phyloP scores from a whole-genome alignment of 2,329 filamentous ascomycete species.

The Lasiodiplodia sp. region DNA sequence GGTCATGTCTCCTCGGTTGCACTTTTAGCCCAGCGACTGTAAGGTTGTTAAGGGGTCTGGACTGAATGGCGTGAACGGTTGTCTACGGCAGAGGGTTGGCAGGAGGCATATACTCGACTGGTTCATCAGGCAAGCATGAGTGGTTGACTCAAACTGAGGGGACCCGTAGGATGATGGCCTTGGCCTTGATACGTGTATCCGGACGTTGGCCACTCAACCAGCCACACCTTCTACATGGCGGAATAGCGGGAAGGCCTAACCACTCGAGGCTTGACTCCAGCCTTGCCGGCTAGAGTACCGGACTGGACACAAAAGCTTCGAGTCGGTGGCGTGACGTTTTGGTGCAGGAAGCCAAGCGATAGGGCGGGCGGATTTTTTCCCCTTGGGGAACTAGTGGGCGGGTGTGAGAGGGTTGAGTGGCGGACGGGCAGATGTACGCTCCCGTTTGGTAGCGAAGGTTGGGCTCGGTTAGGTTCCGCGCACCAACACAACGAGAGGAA shows the following conservation, averaged over 20 bases:
- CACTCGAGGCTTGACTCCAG: neutral
- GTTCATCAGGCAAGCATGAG: neutral
- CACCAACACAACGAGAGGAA: neutral
- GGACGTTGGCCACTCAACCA: neutral
- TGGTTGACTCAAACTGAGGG: slow-evolving; percentile 8
- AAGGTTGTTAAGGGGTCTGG: neutral
- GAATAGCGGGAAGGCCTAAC: neutral
- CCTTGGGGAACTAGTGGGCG: neutral
- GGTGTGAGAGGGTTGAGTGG: neutral
- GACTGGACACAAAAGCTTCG: neutral
- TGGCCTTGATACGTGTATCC: neutral
- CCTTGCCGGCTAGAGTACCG: neutral
- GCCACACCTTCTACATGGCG: neutral
- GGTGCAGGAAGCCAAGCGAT: neutral
- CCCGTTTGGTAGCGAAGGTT: slow-evolving; percentile 5
- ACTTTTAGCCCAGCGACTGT: neutral
- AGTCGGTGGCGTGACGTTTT: neutral
- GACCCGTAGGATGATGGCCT: neutral
- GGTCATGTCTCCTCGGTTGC: neutral
- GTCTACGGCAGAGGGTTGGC: neutral
- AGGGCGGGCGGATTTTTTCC: neutral
- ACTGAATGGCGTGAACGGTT: neutral
- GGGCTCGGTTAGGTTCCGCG: neutral
- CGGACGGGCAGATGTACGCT: slow-evolving; percentile 1
- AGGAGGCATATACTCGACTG: neutral